Evolutionary conservation across 2,329 filamentous ascomycete species (phyloP).

Genomic region (Calonectria multiphialidica): DNA sequence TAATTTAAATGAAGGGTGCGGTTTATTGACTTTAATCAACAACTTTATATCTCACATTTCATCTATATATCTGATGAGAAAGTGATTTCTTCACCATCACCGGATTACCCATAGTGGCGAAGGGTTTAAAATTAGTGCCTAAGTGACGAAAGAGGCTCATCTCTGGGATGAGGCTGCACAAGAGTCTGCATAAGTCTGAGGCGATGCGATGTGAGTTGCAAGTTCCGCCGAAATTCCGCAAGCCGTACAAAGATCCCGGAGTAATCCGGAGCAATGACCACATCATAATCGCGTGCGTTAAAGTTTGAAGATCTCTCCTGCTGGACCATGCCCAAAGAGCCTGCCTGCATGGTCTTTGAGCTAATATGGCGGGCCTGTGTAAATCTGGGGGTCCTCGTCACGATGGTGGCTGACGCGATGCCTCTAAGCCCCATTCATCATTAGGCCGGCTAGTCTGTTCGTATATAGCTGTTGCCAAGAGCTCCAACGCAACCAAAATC

Average conservation of each 20-base stretch:
- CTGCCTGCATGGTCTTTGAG: neutral
- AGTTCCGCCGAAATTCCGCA: neutral
- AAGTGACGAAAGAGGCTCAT: neutral
- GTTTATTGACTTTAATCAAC: too few species aligned
- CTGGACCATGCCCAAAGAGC: neutral
- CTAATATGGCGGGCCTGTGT: neutral
- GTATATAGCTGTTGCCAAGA: neutral
- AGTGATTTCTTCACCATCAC: too few species aligned
- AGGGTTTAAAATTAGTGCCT: neutral
- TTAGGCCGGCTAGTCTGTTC: neutral
- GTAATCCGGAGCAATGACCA: neutral
- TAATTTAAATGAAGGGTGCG: too few species aligned
- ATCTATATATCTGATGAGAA: too few species aligned
- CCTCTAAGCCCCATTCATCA: slow-evolving; percentile 20
- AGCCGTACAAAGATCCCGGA: neutral
- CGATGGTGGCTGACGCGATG: slow-evolving; percentile 33
- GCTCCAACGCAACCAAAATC: neutral
- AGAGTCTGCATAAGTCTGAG: neutral
- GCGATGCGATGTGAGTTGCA: neutral
- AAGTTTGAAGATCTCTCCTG: neutral
- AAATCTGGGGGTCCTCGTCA: slow-evolving; percentile 31
- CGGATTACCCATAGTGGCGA: neutral
- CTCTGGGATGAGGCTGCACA: neutral
- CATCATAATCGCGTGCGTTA: neutral
- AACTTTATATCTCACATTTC: neutral